Conservation (phyloP, 1,284 basidiomycete genomes). For the Bondarzewia mesenterica region DNA sequence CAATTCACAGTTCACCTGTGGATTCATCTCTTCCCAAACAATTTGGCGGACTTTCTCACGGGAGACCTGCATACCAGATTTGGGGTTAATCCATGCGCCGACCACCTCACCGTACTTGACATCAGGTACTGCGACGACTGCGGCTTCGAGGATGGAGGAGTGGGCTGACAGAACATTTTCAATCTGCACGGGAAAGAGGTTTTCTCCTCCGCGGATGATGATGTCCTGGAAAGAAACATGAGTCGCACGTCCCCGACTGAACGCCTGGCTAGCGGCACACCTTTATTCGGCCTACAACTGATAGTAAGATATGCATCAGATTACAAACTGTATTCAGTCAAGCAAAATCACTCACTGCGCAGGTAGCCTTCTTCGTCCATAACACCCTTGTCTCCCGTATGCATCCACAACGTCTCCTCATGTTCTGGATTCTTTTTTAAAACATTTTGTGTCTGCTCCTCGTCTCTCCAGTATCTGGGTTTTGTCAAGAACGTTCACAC, state of each 20-base stretch:
- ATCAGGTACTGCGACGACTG: slow-evolving; percentile 71
- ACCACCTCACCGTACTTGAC: slow-evolving; percentile 68
- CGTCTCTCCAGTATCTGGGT: slow-evolving; percentile 70
- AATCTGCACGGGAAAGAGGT: slow-evolving; percentile 80
- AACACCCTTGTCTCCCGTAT: slow-evolving; percentile 78
- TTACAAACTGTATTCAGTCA: slow-evolving; percentile 1
- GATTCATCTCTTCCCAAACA: slow-evolving; percentile 60
- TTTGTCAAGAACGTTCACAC: slow-evolving; percentile 5
- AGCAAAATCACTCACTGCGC: slow-evolving; percentile 36
- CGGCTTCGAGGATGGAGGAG: slow-evolving; percentile 61
- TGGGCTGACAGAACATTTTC: slow-evolving; percentile 69
- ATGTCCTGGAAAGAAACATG: slow-evolving; percentile 45
- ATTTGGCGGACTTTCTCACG: slow-evolving; percentile 42
- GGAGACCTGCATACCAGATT: slow-evolving; percentile 32
- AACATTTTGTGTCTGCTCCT: slow-evolving; percentile 56
- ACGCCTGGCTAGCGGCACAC: slow-evolving; percentile 25
- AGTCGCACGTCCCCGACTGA: neutral
- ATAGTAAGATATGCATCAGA: slow-evolving; percentile 21
- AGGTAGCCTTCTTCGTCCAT: slow-evolving; percentile 82
- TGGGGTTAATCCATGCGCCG: slow-evolving; percentile 65
- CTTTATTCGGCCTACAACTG: slow-evolving; percentile 77
- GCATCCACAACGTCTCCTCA: slow-evolving; percentile 68
- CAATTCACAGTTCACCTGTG: slow-evolving; percentile 43
- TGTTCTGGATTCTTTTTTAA: slow-evolving; percentile 42
- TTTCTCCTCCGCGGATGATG: slow-evolving; percentile 87